Base-by-base conservation (phyloP, 2,329 filamentous ascomycete species). In the Apiospora marii region DNA sequence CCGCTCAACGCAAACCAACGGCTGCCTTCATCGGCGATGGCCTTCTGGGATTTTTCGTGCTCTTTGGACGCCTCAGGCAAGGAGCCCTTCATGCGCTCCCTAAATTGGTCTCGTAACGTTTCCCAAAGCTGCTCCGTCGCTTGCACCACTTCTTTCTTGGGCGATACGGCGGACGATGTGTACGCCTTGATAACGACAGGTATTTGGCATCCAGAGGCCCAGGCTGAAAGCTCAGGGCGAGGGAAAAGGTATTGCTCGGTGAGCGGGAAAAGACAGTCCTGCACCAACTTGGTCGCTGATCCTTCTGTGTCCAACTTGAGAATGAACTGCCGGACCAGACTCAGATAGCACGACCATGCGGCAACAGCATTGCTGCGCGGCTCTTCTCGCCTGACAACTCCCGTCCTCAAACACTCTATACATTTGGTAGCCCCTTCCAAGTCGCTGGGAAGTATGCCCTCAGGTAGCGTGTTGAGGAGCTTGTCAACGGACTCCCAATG, bases 51-150 rank as follows among this genome's bases (percentile, higher is more conserved):
- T 58, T 87, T 86, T 37, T 89, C 87, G 76, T 93, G 93, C 24
- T 94, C 93, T 74, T 92, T 92, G 0, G 94, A 95, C 72, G 96
- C 91, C 79, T 96, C 94, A 0, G 95, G 94, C 6, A 94, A 87
- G 0, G 94, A 97, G 7, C 90, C 89, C 71, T 91, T 91, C 72
- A 98, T 91, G 49, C 89, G 87, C 44, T 90, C 85, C 37, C 92
- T 85, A n/a, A 98, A 83, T 0, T 86, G 81, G 0, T 88, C 83
- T 0, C 90, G 88, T n/a, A 94, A 82, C 1, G 84, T 84, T 2
- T 85, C 81, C 93, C 94, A 96, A 74, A 92, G 85, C 3, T 85
- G 81, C 22, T 84, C 80, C 0, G 93, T 84, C 0, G 88, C 84
- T 3, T 83, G 76, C 0, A 87, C 81, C 4, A 91, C 76, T 2